Conservation (phyloP, 768 basidiomycete species). For the Hortiboletus campestris region DNA sequence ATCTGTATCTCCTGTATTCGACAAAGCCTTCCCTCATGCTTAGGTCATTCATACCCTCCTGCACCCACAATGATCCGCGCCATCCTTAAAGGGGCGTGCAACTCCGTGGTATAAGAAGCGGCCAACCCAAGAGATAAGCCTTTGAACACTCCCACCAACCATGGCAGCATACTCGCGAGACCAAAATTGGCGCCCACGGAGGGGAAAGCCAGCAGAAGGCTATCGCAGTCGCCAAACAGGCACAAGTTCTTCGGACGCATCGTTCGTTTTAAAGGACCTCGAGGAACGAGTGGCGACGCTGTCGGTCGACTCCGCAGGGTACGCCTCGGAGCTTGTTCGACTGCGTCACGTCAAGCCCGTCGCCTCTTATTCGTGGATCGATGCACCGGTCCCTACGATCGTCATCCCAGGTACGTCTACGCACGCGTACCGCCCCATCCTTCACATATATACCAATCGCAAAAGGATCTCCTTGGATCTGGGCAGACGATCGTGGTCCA, state of each 20-base stretch:
- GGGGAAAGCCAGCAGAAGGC: constrained; percentile 15
- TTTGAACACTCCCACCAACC: background rate
- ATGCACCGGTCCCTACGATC: constrained; percentile 44
- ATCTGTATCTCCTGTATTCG: constrained; percentile 6
- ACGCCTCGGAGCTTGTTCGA: constrained; percentile 24
- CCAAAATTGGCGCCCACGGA: constrained; percentile 8
- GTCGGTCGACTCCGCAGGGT: constrained; percentile 3
- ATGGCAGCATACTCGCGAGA: constrained; percentile 21
- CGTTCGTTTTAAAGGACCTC: constrained; percentile 27
- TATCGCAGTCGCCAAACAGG: background rate
- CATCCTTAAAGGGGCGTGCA: background rate
- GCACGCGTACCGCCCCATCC: background rate
- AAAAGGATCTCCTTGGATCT: constrained; percentile 58
- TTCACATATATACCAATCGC: background rate
- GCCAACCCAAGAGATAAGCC: background rate
- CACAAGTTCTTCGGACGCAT: background rate
- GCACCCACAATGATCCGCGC: constrained; percentile 11
- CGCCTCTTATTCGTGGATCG: constrained; percentile 57
- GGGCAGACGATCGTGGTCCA: constrained; percentile 45
- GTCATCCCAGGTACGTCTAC: constrained; percentile 46
- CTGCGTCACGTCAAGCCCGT: constrained; percentile 42
- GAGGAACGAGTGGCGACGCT: constrained; percentile 18
- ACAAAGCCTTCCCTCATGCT: background rate
- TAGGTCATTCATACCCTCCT: too few species aligned
- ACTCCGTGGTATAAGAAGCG: background rate